phyloP scores from a whole-genome alignment of 176 grass and related monocot species.

The Cenchrus fungigraminus region DNA sequence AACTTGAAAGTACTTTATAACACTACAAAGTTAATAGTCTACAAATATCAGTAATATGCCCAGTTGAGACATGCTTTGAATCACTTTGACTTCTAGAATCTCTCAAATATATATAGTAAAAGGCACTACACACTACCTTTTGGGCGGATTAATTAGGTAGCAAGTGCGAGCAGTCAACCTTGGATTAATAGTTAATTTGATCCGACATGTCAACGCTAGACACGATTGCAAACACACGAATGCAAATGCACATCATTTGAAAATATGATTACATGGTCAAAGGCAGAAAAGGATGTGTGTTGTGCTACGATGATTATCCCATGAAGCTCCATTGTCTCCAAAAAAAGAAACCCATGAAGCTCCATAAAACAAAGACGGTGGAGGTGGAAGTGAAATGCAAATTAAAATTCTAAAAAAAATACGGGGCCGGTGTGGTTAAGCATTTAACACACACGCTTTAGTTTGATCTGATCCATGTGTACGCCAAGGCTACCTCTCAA shows the following conservation, averaged over 20 bases:
- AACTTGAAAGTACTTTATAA: too few species aligned
- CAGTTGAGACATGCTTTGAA: not conserved
- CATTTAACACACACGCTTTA: not conserved
- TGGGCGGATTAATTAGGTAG: not conserved
- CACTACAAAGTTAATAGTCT: too few species aligned
- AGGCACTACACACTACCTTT: not conserved
- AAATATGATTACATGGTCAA: not conserved
- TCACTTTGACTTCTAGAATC: not conserved
- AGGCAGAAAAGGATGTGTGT: too few species aligned
- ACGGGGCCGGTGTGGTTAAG: not conserved
- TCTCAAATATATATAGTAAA: not conserved
- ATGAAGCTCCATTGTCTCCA: too few species aligned
- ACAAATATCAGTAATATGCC: not conserved
- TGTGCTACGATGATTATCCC: too few species aligned
- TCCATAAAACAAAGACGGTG: too few species aligned
- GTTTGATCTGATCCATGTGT: too few species aligned
- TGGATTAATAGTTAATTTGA: not conserved
- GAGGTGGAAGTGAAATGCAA: constrained; percentile 19
- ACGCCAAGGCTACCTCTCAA: not conserved
- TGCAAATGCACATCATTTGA: not conserved
- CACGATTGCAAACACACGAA: not conserved
- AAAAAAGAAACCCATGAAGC: too few species aligned
- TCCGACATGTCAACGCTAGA: not conserved
- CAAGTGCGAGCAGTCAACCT: not conserved
- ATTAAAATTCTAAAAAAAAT: not conserved